Base-by-base conservation (phyloP, 495 filamentous ascomycete genomes). In the Umbilicaria muhlenbergii region DNA sequence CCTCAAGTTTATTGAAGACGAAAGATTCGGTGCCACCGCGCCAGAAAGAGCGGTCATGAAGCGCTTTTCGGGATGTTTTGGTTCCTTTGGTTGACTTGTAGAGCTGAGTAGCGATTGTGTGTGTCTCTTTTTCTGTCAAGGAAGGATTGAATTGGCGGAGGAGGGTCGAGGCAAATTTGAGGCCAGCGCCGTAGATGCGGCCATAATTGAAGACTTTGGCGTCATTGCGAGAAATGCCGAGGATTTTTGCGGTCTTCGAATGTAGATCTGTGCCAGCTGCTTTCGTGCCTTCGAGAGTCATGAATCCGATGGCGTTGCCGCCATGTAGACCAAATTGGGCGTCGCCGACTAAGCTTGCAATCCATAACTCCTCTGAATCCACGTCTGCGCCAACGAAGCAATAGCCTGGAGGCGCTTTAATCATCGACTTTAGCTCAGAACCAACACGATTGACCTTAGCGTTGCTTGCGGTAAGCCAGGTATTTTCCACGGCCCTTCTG, bases 121-220 rank as follows among this genome's bases (percentile, higher is more conserved):
- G 63, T 0, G 89, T 88, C 55, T 93, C 67, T 34, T 67, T 61
- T 41, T 96, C 91, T 0, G 78, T 75, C 21, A 95, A 66, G 36
- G 57, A 66, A 11, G 91, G 86, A 52, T 95, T 95, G 63, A 96
- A 99, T 53, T 95, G 88, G 15, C 85, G 73, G 17, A 99, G 71
- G 3, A 99, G 67, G 10, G 83, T 88, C 13, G 81, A 78, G 3
- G 91, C 91, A 58, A 96, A 99, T 50, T 84, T 94, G 38, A 94
- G 65, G 8, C 91, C 91, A 32, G 91, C 91, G 32, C 91, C 91
- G 53, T 99, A 99, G 39, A 99, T 99, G 18, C 91, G 84, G 11
- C 91, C 91, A 53, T 96, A 99, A 59, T 96, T 99, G 65, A 99
- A 99, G 4, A 99, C 76, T 57, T 99, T 99, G 15, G 91, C 91